Evolutionary conservation across 1,139 yeast species (phyloP).

Genomic region (Hyphopichia burtonii): DNA sequence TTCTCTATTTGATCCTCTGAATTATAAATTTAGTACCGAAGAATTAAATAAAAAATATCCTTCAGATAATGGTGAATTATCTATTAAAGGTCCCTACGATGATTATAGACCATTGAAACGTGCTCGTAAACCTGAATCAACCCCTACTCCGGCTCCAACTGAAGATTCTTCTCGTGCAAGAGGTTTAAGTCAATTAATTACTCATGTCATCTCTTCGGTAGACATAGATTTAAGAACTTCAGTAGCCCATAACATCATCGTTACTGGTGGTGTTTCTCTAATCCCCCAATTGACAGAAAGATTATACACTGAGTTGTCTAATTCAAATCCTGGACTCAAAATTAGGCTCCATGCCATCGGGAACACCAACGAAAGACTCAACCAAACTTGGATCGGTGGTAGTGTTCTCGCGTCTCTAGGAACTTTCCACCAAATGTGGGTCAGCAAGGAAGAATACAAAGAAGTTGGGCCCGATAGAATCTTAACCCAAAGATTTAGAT

Average conservation of each 20-base stretch:
- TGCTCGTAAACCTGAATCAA: slow-evolving; percentile 44
- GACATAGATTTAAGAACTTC: slow-evolving; percentile 92
- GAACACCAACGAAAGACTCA: slow-evolving; percentile 75
- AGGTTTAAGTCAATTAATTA: slow-evolving; percentile 70
- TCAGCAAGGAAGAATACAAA: slow-evolving; percentile 83
- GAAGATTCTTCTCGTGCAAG: slow-evolving; percentile 19
- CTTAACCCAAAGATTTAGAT: slow-evolving; percentile 71
- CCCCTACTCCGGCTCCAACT: slow-evolving; percentile 39
- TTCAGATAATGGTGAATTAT: slow-evolving; percentile 36
- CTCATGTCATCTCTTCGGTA: slow-evolving; percentile 64
- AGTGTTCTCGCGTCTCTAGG: slow-evolving; percentile 90
- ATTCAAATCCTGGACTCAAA: slow-evolving; percentile 85
- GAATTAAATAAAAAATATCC: slow-evolving; percentile 27
- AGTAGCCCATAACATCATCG: slow-evolving; percentile 85
- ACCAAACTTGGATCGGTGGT: slow-evolving; percentile 95
- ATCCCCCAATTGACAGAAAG: slow-evolving; percentile 89
- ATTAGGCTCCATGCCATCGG: slow-evolving; percentile 89
- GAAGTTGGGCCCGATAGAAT: slow-evolving; percentile 88
- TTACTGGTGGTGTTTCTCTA: slow-evolving; percentile 87
- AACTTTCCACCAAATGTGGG: slow-evolving; percentile 97
- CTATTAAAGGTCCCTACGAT: slow-evolving; percentile 39
- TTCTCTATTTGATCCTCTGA: slow-evolving; percentile 65
- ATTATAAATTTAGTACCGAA: slow-evolving; percentile 32
- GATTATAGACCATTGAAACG: slow-evolving; percentile 77
- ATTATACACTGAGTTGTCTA: slow-evolving; percentile 68